Conservation (phyloP, 306 rosid species). For the Luffa aegyptiaca region DNA sequence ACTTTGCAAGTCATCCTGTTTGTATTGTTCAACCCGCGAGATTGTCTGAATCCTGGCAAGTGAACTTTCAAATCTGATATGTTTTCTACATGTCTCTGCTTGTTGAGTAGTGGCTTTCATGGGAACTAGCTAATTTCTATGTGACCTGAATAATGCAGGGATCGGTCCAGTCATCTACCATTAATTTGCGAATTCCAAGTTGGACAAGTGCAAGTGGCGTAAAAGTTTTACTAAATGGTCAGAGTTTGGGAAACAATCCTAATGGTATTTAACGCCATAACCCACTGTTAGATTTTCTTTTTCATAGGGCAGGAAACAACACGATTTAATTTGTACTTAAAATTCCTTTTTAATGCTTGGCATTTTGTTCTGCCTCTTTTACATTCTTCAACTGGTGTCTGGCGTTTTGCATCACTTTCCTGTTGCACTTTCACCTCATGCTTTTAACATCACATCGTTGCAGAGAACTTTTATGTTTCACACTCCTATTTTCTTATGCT, state of each 20-base stretch:
- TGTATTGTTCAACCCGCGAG: neutral
- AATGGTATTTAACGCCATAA: neutral
- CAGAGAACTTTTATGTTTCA: neutral
- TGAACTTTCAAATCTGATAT: neutral
- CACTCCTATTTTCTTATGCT: neutral
- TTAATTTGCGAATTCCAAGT: slow-evolving; percentile 64
- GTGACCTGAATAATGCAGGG: slow-evolving; percentile 29
- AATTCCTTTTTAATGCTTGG: neutral
- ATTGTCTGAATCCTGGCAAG: neutral
- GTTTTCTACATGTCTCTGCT: neutral
- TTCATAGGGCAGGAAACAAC: neutral
- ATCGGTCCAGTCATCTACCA: slow-evolving; percentile 24
- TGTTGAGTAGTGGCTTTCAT: neutral
- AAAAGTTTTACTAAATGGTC: slow-evolving; percentile 33
- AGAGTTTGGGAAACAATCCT: slow-evolving; percentile 6
- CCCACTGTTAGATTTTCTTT: neutral
- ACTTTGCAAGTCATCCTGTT: neutral
- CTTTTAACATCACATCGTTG: neutral
- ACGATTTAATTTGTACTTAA: neutral
- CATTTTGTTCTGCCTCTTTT: neutral
- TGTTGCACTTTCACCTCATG: neutral
- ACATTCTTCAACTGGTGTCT: neutral
- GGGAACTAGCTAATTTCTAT: neutral
- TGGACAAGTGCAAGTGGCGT: slow-evolving; percentile 51
- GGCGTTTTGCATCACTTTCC: neutral